Evolutionary conservation across 495 filamentous ascomycete species (phyloP).

Genomic region (Tuber calosporum): DNA sequence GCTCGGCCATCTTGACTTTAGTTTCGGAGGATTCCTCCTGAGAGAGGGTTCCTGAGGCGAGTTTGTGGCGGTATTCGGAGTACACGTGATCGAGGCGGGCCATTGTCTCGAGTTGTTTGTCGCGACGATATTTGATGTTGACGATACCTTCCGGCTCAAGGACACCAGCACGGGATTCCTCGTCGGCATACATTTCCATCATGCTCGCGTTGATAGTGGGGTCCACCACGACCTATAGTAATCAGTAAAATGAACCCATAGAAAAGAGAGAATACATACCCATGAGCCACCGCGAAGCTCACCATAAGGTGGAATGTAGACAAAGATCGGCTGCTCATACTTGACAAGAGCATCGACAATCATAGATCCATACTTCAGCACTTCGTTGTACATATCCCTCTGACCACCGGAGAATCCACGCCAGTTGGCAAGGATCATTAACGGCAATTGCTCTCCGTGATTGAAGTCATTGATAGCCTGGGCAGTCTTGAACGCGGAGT

Average conservation of each 20-base stretch:
- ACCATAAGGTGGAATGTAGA: conserved; percentile 94
- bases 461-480: conserved; percentile 99
- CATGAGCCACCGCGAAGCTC: conserved; percentile 98
- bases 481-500: conserved; percentile 98
- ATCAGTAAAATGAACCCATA: conserved; percentile 20
- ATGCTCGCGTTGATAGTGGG: conserved; percentile 91
- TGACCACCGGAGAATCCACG: conserved; percentile 98
- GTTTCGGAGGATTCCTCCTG: conserved; percentile 66
- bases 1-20: conserved; percentile 78
- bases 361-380: conserved; percentile 97
- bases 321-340: conserved; percentile 96
- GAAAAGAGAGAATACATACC: conserved; percentile 48
- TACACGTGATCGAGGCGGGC: conserved; percentile 82
- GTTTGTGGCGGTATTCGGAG: conserved; percentile 67
- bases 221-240: conserved; percentile 74
- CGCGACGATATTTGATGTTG: conserved; percentile 94
- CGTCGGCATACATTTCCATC: conserved; percentile 99
- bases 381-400: conserved; percentile 99
- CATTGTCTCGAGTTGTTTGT: conserved; percentile 98
- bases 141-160: conserved; percentile 97
- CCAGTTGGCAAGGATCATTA: conserved; percentile 99
- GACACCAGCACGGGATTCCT: conserved; percentile 90
- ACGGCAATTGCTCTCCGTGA: conserved; percentile 91
- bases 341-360: conserved; percentile 98
- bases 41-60: conserved; percentile 59